A percentile compares a stretch with the other conserved stretches of the same genome.
Evolutionary conservation across 2,329 filamentous ascomycete genomes (phyloP).

Genomic region (Aulographum hederae): DNA sequence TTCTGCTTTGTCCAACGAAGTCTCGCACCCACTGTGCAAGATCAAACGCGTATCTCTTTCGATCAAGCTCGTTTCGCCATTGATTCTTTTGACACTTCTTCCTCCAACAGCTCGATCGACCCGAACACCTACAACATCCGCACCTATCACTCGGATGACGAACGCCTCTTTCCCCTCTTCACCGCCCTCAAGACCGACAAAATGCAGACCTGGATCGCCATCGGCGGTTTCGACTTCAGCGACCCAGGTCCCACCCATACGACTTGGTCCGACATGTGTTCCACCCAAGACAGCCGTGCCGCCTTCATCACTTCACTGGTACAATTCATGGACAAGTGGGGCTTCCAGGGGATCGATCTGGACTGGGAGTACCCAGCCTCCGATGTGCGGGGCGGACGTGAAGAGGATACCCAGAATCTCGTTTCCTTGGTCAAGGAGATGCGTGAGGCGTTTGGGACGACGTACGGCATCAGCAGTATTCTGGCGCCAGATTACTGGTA

Average conservation of each 20-base stretch:
- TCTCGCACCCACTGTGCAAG: too few species aligned
- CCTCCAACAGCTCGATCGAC: conserved; percentile 8
- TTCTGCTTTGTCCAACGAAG: too few species aligned
- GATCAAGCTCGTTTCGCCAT: too few species aligned
- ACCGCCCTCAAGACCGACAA: conserved; percentile 9
- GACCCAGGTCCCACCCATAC: conserved; percentile 12
- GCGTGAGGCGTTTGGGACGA: conserved; percentile 14
- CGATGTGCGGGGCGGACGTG: conserved; percentile 16
- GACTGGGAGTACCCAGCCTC: conserved; percentile 29
- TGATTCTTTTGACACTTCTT: too few species aligned
- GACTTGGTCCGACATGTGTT: conserved; percentile 14
- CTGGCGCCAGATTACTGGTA: conserved; percentile 20
- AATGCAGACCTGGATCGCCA: conserved; percentile 14
- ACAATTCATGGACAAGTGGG: conserved; percentile 10
- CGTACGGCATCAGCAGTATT: conserved; percentile 24
- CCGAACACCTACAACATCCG: conserved; percentile 10
- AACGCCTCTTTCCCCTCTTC: conserved; percentile 9
- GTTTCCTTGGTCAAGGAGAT: conserved; percentile 18
- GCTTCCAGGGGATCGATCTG: conserved; percentile 25
- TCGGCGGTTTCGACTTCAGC: conserved; percentile 14
- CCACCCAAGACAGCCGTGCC: conserved; percentile 10
- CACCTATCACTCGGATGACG: conserved; percentile 9
- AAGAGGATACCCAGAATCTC: conserved; percentile 20
- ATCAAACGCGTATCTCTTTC: too few species aligned
- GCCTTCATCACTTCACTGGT: conserved; percentile 21